Conservation (phyloP, 1,284 basidiomycete species). For the Stygiomarasmius scandens region DNA sequence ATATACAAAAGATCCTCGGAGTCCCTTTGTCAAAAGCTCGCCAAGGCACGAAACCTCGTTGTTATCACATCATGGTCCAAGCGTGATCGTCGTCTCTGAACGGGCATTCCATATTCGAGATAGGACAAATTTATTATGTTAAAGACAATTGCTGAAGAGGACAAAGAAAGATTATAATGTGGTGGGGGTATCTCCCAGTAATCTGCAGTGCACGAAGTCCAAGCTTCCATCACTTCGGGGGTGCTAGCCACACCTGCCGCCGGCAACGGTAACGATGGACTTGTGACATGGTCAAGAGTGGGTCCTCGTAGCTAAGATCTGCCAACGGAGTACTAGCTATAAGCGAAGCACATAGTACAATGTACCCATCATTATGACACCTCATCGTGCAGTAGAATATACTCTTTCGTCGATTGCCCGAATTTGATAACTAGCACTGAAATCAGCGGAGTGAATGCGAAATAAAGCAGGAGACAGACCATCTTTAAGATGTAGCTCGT, state of each 20-base stretch:
- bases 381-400: constrained; percentile 87
- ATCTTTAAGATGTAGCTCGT: constrained; percentile 86
- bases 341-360: too few species aligned
- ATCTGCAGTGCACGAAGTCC: too few species aligned
- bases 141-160: neutral
- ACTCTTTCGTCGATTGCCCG: constrained; percentile 85
- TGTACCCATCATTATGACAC: constrained; percentile 40
- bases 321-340: too few species aligned
- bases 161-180: neutral
- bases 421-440: constrained; percentile 81
- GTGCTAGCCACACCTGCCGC: neutral
- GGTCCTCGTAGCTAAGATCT: too few species aligned
- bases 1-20: constrained; percentile 13
- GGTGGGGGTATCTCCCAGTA: neutral
- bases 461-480: constrained; percentile 39
- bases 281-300: too few species aligned
- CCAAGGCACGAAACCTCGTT: constrained; percentile 22
- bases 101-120: neutral
- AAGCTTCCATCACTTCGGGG: neutral
- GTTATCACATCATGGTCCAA: constrained; percentile 33
- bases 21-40: constrained; percentile 17
- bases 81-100: constrained; percentile 8
- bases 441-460: constrained; percentile 1
- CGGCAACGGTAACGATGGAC: too few species aligned
- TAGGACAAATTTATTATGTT: constrained; percentile 13